Base-by-base conservation (phyloP, 164 flowering plant genomes). In the Chimonanthus praecox region DNA sequence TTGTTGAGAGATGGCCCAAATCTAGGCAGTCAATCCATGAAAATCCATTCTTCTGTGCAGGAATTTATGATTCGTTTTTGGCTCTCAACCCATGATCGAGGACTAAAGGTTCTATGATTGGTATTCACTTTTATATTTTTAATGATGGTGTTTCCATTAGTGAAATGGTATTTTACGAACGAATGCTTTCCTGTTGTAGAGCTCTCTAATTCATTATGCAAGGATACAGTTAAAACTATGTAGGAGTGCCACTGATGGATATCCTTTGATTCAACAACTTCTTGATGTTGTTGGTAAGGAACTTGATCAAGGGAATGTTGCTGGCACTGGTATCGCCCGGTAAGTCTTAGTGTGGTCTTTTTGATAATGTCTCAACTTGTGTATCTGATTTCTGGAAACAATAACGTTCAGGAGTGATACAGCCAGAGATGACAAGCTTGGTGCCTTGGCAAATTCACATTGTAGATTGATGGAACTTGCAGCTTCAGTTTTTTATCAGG, bases 1-100 rank as follows among this genome's bases (percentile, higher is more conserved):
- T 81, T 96, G 85, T 71, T 84, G 16, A 87, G 82, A 83, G 97
- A 96, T 84, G 99, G 99, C 67, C 97, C 98, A 33, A 96, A 96
- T 81, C 77, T 96, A 78, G 97, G 92, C 4, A 72, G 70, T 70
- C 77, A 75, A 71, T 80, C 85, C 46, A 71, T 89, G 82, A 87
- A 91, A 78, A 89, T 96, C 81, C 97, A 96, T 83, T 76, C 84
- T 67, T 83, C 92, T 49, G 76, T 87, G 71, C 86, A 84, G 64
- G 85, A 85, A 9, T 89, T 92, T 83, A 85, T 94, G 47, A 89
- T 89, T 58, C 89, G 83, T 54, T 81, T 77, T 78, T 96, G 98
- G 97, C 79, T 85, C 48, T 80, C 88, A 71, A 86, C 89, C 65
- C 92, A 84, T 85, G 97, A 96, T 78, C 85, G 86, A 61, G 78